These are phyloP conservation scores for Blastocystis sp. DNA, from an alignment of 352 stramenopile species.

Conservation along the genomic window DNA sequence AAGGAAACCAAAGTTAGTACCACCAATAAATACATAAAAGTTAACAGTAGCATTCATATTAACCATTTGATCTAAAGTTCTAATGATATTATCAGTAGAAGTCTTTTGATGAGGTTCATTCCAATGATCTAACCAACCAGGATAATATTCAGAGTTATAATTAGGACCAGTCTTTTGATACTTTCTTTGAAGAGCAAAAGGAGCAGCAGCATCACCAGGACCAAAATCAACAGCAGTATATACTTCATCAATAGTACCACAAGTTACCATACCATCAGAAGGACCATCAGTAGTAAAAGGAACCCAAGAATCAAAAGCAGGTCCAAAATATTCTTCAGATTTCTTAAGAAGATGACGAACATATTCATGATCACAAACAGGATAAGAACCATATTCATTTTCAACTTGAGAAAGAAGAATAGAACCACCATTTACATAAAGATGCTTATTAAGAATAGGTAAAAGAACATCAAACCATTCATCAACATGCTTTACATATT, in stretches of 20 bases:
- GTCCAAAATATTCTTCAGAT: constrained; percentile 37
- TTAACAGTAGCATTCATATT: constrained; percentile 36
- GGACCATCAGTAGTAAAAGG: constrained; percentile 43
- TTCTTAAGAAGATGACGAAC: constrained; percentile 34
- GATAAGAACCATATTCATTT: constrained; percentile 50
- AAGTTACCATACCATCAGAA: not conserved
- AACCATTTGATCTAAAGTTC: constrained; percentile 37
- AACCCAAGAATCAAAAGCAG: constrained; percentile 16
- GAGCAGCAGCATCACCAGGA: constrained; percentile 12
- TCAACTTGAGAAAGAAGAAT: constrained; percentile 52
- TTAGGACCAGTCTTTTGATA: constrained; percentile 38
- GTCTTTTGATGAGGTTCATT: constrained; percentile 35
- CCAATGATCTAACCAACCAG: constrained; percentile 44
- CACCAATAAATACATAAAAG: constrained; percentile 48
- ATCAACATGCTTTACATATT: constrained; percentile 45
- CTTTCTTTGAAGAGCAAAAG: constrained; percentile 30
- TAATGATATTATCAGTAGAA: constrained; percentile 17
- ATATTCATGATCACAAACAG: constrained; percentile 33
- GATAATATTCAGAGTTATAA: constrained; percentile 44
- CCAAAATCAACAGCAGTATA: constrained; percentile 39
- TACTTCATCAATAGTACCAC: constrained; percentile 38
- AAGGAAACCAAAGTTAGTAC: constrained; percentile 45
- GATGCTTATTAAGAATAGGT: constrained; percentile 42
- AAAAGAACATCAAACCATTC: constrained; percentile 41
- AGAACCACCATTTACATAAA: constrained; percentile 46